phyloP scores from a whole-genome alignment of 1,284 basidiomycete species.

The Heterobasidion irregulare region DNA sequence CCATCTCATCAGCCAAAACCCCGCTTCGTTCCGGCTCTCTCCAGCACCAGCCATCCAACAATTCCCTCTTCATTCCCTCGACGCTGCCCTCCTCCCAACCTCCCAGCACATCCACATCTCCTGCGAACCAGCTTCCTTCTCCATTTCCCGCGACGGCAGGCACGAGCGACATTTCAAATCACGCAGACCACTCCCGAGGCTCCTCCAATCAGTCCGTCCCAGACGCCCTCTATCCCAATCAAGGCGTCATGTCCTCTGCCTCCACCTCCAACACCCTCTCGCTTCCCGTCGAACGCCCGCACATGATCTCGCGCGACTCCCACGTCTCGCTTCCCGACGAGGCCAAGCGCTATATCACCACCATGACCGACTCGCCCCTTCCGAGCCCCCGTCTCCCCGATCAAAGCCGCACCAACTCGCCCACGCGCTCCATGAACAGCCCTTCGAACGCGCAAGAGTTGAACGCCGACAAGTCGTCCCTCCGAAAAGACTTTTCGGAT shows the following conservation, averaged over 20 bases:
- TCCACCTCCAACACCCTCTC: background rate
- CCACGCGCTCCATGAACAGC: conserved; percentile 8
- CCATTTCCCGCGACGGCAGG: background rate
- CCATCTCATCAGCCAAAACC: background rate
- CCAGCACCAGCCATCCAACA: no score
- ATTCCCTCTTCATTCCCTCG: background rate
- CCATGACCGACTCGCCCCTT: conserved; percentile 53
- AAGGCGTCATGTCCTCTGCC: background rate
- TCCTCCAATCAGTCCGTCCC: background rate
- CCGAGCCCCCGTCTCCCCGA: conserved; percentile 36
- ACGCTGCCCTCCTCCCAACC: background rate
- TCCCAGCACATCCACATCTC: background rate
- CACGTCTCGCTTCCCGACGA: conserved; percentile 67
- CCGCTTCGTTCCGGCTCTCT: background rate
- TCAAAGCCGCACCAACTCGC: conserved; percentile 1
- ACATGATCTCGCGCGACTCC: conserved; percentile 32
- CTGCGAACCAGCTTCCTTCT: background rate
- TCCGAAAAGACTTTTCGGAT: conserved; percentile 16
- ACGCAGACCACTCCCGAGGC: background rate
- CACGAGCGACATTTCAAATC: background rate
- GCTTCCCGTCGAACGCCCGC: background rate
- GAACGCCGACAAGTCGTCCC: conserved; percentile 11
- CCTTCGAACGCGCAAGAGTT: conserved; percentile 8
- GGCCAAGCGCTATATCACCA: conserved; percentile 59
- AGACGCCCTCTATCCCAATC: background rate